Percentiles rank a stretch among this genome's conserved stretches.
Evolutionary conservation across 2,329 filamentous ascomycete species (phyloP).

Genomic region (Arthrocladium fulminans): DNA sequence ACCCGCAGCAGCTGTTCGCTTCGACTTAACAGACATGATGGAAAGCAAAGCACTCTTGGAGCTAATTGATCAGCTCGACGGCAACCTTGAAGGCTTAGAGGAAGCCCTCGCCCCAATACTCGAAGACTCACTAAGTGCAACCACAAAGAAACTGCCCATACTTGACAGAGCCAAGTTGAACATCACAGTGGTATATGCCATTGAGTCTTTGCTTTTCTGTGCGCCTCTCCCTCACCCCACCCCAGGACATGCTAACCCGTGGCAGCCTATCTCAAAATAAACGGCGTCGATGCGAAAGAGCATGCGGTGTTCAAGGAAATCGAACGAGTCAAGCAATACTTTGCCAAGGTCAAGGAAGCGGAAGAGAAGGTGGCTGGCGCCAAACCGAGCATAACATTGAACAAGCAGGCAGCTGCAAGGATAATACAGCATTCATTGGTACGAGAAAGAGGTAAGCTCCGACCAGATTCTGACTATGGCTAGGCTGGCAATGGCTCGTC

Average conservation of each 20-base stretch:
- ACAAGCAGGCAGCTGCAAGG: conserved; percentile 69
- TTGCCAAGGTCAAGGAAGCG: conserved; percentile 74
- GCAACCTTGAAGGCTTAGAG: conserved; percentile 71
- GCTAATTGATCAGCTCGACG: conserved; percentile 59
- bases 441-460: conserved; percentile 16
- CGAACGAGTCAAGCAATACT: conserved; percentile 79
- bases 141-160: conserved; percentile 72
- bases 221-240: conserved; percentile 25
- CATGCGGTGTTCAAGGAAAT: conserved; percentile 83
- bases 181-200: conserved; percentile 75
- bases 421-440: conserved; percentile 77
- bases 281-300: conserved; percentile 69
- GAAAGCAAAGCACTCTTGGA: conserved; percentile 3
- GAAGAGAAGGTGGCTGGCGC: conserved; percentile 46
- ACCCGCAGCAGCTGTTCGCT: neutral
- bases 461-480: neutral
- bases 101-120: conserved; percentile 66
- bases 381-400: conserved; percentile 48
- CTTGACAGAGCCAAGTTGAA: conserved; percentile 92
- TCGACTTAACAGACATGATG: neutral
- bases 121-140: conserved; percentile 52
- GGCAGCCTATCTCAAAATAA: conserved; percentile 64
- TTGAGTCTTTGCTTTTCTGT: conserved; percentile 88
- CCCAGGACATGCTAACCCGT: neutral
- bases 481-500: conserved; percentile 8